Percentiles rank a stretch among this genome's conserved stretches.
These are phyloP conservation scores for Phtheirospermum japonicum DNA, from an alignment of 257 asterid genomes.

Conservation along the genomic window DNA sequence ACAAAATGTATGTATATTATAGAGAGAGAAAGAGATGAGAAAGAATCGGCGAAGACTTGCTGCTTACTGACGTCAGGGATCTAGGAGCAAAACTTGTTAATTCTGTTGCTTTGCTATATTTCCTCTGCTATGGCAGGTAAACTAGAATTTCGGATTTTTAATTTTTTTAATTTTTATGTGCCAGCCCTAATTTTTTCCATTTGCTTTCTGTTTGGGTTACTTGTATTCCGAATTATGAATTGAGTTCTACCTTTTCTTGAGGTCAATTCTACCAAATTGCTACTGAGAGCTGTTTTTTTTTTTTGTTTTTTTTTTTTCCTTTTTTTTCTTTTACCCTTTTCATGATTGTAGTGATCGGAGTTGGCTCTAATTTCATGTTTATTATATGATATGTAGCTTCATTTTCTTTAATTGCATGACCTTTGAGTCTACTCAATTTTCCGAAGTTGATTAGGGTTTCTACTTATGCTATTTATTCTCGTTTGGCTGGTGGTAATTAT, in stretches of 20 bases:
- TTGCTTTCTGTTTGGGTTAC: constrained; percentile 12
- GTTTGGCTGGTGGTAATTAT: constrained; percentile 6
- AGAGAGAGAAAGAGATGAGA: constrained; percentile 25
- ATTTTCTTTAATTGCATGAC: not conserved
- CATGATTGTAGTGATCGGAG: constrained; percentile 15
- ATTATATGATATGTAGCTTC: constrained; percentile 4
- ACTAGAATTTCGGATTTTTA: not conserved
- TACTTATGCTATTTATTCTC: not conserved
- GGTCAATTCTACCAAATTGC: constrained; percentile 15
- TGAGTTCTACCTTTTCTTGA: constrained; percentile 10
- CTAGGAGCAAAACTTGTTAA: constrained; percentile 22
- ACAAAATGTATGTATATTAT: not conserved
- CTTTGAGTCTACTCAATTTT: not conserved
- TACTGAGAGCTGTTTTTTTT: not conserved
- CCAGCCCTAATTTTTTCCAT: not conserved
- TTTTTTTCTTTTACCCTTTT: not conserved
- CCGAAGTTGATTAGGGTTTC: constrained; percentile 10
- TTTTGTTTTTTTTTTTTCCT: not conserved
- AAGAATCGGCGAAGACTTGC: constrained; percentile 26
- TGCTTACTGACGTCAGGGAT: constrained; percentile 40
- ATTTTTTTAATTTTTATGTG: not conserved
- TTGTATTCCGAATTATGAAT: constrained; percentile 31
- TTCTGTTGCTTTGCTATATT: not conserved
- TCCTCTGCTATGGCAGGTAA: constrained; percentile 44
- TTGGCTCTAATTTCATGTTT: not conserved